Evolutionary conservation across 2,329 filamentous ascomycete species (phyloP).

Genomic region (Diplocarpon rosae): DNA sequence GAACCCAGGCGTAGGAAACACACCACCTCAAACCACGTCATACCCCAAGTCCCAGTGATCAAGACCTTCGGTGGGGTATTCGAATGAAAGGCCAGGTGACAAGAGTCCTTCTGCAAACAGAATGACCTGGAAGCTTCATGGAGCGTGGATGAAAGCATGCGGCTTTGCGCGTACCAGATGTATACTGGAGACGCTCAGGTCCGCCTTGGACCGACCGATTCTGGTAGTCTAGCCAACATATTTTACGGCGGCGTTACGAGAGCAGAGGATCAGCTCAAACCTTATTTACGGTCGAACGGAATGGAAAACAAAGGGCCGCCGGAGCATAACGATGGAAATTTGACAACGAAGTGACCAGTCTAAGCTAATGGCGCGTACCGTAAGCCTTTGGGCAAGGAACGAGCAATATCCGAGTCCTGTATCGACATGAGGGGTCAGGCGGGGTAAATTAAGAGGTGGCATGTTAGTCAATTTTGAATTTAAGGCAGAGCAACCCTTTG

Average conservation of each 20-base stretch:
- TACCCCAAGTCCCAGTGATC: background rate
- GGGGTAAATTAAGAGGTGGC: conserved; percentile 11
- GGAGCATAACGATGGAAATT: conserved; percentile 2
- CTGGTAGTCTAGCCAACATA: background rate
- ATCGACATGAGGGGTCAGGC: conserved; percentile 12
- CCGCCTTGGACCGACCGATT: conserved; percentile 5
- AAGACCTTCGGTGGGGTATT: background rate
- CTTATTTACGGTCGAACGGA: conserved; percentile 10
- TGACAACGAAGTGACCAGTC: conserved; percentile 1
- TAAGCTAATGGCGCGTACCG: conserved; percentile 2
- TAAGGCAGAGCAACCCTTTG: conserved; percentile 5
- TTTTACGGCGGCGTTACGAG: background rate
- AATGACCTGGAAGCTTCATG: background rate
- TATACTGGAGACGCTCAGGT: conserved; percentile 5
- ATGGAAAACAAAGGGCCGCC: conserved; percentile 2
- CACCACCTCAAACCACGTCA: conserved; percentile 5
- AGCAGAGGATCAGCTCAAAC: background rate
- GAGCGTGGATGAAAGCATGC: conserved; percentile 1
- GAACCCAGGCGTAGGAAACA: conserved; percentile 2
- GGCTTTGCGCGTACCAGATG: conserved; percentile 1
- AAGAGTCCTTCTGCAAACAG: background rate
- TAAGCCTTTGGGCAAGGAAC: background rate
- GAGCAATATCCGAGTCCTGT: conserved; percentile 1
- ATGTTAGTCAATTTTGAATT: conserved; percentile 10
- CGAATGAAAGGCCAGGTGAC: background rate